Conservation (phyloP, 2,329 filamentous ascomycete genomes). For the Fusarium coicis region DNA sequence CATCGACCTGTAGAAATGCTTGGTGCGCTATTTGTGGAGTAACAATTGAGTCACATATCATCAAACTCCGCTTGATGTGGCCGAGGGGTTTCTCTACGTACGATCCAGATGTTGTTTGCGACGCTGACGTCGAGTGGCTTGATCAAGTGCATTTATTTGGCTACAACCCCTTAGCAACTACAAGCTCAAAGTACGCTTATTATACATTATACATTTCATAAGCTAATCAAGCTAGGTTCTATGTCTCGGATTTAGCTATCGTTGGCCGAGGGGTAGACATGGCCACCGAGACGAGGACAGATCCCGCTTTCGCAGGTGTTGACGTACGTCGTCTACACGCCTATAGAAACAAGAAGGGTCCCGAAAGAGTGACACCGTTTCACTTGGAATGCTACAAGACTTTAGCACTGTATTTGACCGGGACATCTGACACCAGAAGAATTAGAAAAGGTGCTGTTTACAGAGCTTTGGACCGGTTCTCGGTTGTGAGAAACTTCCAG, state of each 20-base stretch:
- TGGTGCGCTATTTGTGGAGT: background rate
- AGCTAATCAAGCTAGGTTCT: background rate
- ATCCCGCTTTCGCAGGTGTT: background rate
- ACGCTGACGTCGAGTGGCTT: background rate
- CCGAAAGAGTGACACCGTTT: background rate
- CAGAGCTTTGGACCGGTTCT: background rate
- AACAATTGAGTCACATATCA: background rate
- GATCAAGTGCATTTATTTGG: background rate
- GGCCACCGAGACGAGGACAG: background rate
- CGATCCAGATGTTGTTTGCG: background rate
- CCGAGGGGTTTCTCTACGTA: background rate
- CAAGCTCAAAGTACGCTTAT: background rate
- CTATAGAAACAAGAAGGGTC: background rate
- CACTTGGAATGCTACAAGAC: background rate
- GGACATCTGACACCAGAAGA: background rate
- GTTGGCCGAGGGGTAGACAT: background rate
- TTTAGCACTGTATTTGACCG: background rate
- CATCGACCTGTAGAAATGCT: too few relatives aligned
- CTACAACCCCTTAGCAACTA: background rate
- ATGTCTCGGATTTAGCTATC: background rate
- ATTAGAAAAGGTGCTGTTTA: background rate
- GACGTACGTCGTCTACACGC: background rate
- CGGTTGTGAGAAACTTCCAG: background rate
- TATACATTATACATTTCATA: accelerated
- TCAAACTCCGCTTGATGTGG: background rate